Evolutionary conservation across 306 rosid genomes (phyloP).

Genomic region (Hippophae rhamnoides): DNA sequence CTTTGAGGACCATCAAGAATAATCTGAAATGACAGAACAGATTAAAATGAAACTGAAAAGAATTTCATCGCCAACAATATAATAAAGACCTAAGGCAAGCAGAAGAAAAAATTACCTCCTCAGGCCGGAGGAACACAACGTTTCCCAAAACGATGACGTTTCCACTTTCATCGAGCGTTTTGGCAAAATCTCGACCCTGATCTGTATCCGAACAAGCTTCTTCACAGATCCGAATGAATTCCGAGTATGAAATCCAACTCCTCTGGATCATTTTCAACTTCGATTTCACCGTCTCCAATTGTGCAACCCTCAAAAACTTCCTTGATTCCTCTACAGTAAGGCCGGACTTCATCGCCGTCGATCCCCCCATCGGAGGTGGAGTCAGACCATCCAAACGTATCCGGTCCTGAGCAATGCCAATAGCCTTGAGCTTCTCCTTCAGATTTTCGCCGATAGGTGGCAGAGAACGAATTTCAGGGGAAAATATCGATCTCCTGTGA

Average conservation of each 20-base stretch:
- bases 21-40: constrained; percentile 8
- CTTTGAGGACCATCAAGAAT: constrained; percentile 30
- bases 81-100: background rate
- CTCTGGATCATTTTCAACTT: constrained; percentile 33
- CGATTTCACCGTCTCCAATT: constrained; percentile 50
- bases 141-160: constrained; percentile 70
- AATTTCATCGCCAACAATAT: background rate
- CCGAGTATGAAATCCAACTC: constrained; percentile 43
- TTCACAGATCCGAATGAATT: constrained; percentile 47
- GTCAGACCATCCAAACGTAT: constrained; percentile 46
- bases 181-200: constrained; percentile 41
- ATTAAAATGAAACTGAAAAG: constrained; percentile 14
- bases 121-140: constrained; percentile 56
- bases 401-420: constrained; percentile 42
- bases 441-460: constrained; percentile 29
- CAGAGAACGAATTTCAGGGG: constrained; percentile 25
- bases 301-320: constrained; percentile 53
- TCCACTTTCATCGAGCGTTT: constrained; percentile 60
- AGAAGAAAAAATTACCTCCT: constrained; percentile 46
- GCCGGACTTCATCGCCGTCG: constrained; percentile 3
- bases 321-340: constrained; percentile 40
- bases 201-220: constrained; percentile 43
- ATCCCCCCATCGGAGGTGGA: constrained; percentile 20
- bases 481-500: constrained; percentile 25
- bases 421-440: constrained; percentile 33